phyloP scores from a whole-genome alignment of 805 yeast species.

The Suhomyces emberorum region DNA sequence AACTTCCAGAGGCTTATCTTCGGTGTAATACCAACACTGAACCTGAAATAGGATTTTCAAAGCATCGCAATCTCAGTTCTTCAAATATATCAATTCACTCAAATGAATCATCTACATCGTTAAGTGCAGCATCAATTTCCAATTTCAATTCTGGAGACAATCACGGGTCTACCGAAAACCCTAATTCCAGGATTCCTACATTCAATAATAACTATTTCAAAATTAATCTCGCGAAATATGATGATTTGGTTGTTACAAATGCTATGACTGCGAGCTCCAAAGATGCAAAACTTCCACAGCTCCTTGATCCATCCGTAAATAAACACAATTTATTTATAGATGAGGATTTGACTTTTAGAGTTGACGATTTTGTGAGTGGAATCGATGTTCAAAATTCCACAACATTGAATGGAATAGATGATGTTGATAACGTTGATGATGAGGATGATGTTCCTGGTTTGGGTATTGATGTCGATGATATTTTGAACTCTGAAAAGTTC shows the following conservation, averaged over 20 bases:
- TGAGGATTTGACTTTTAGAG: conserved; percentile 30
- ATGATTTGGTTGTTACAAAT: conserved; percentile 20
- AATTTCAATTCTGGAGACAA: neutral
- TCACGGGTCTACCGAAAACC: conserved; percentile 11
- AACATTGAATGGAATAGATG: conserved; percentile 17
- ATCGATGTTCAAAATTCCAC: conserved; percentile 19
- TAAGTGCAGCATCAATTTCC: conserved; percentile 2
- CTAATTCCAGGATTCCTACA: conserved; percentile 25
- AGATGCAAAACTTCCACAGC: conserved; percentile 9
- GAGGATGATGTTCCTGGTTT: conserved; percentile 39
- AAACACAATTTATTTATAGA: conserved; percentile 28
- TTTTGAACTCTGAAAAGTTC: conserved; percentile 39
- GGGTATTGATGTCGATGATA: conserved; percentile 43
- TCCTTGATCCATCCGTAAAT: conserved; percentile 14
- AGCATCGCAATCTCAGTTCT: conserved; percentile 10
- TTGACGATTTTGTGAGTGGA: conserved; percentile 34
- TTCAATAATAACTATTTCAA: conserved; percentile 37
- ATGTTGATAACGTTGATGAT: conserved; percentile 28
- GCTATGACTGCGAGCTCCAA: neutral
- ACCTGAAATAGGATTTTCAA: conserved; percentile 6
- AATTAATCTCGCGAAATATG: conserved; percentile 33
- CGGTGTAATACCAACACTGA: conserved; percentile 6
- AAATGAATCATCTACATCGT: conserved; percentile 19
- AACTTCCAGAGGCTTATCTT: conserved; percentile 40
- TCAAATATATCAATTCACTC: conserved; percentile 26